These are phyloP conservation scores for Kodamaea arcana DNA, from an alignment of 1,139 yeast species.

Conservation along the genomic window DNA sequence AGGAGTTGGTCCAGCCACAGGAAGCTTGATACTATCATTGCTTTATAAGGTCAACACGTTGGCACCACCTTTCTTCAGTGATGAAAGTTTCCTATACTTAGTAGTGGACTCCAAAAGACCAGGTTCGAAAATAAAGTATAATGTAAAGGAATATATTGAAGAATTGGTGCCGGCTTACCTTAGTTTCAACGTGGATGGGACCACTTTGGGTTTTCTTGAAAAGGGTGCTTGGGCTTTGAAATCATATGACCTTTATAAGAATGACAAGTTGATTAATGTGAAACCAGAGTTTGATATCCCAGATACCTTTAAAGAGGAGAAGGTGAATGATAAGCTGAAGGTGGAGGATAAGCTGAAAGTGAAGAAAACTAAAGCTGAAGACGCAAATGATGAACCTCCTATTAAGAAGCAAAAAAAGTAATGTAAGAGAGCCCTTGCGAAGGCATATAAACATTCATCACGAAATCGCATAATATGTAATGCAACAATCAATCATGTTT, in stretches of 20 bases:
- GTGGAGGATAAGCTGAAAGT: not conserved
- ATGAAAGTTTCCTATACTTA: constrained; percentile 39
- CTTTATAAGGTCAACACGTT: constrained; percentile 17
- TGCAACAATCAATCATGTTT: too few species aligned
- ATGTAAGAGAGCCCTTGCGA: not conserved
- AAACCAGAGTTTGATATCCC: constrained; percentile 18
- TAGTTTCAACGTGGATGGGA: constrained; percentile 7
- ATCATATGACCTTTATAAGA: constrained; percentile 21
- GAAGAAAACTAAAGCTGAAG: not conserved
- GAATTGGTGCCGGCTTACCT: constrained; percentile 27
- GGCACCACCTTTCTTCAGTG: constrained; percentile 49
- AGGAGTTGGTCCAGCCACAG: constrained; percentile 54
- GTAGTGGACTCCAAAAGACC: constrained; percentile 29
- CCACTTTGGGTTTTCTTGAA: constrained; percentile 23
- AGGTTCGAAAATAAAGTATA: constrained; percentile 36
- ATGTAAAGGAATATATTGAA: constrained; percentile 37
- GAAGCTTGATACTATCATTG: constrained; percentile 40
- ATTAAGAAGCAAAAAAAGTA: constrained; percentile 5
- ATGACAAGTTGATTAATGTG: constrained; percentile 24
- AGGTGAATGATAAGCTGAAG: constrained; percentile 1
- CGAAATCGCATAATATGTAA: too few species aligned
- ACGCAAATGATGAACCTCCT: constrained; percentile 2
- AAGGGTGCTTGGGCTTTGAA: constrained; percentile 40
- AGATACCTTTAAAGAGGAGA: constrained; percentile 5
- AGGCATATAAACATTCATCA: too few species aligned